Evolutionary conservation across 495 filamentous ascomycete species (phyloP).

Genomic region (Penicillium maclennaniae): DNA sequence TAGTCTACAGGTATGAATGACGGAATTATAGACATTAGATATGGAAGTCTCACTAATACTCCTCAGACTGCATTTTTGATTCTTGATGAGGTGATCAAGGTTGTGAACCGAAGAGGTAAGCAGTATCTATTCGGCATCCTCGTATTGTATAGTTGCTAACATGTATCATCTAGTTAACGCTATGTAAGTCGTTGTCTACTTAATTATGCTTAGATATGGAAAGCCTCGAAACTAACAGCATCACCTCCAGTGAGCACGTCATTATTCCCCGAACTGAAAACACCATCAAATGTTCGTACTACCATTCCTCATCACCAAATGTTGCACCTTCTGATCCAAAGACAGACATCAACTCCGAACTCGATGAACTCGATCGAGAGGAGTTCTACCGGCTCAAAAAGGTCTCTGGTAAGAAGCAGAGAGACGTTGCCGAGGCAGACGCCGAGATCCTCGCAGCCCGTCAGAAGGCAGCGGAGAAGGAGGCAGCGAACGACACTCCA

Average conservation of each 20-base stretch:
- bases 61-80: slow-evolving; percentile 91
- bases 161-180: slow-evolving; percentile 66
- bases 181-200: slow-evolving; percentile 57
- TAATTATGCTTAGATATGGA: too few relatives aligned
- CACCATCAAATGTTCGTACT: slow-evolving; percentile 83
- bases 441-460: slow-evolving; percentile 64
- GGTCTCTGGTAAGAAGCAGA: slow-evolving; percentile 91
- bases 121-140: not conserved
- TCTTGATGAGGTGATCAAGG: slow-evolving; percentile 97
- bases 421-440: slow-evolving; percentile 71
- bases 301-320: not conserved
- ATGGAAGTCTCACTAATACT: slow-evolving; percentile 5
- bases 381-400: slow-evolving; percentile 99
- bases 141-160: not conserved
- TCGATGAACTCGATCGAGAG: slow-evolving; percentile 96
- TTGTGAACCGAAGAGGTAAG: slow-evolving; percentile 90
- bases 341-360: slow-evolving; percentile 92
- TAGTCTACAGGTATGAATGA: slow-evolving; percentile 67
- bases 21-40: not conserved
- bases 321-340: slow-evolving; percentile 14
- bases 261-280: slow-evolving; percentile 98
- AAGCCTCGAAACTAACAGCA: slow-evolving; percentile 11
- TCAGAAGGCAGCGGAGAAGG: slow-evolving; percentile 42
- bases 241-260: slow-evolving; percentile 70
- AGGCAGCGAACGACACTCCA: slow-evolving; percentile 26